phyloP scores from a whole-genome alignment of 352 stramenopile genomes.

The Phytophthora cactorum region DNA sequence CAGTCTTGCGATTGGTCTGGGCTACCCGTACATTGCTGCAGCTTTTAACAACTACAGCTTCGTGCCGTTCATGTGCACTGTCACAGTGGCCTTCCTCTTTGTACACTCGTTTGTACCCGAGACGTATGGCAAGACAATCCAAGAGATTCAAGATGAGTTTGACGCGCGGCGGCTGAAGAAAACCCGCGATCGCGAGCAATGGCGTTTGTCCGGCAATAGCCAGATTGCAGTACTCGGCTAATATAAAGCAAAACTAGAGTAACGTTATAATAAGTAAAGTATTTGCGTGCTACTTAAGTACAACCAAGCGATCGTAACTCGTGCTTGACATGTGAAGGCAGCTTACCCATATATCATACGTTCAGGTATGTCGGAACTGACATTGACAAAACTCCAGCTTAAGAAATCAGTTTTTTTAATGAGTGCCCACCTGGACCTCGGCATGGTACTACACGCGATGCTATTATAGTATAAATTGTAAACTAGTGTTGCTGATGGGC shows the following conservation, averaged over 20 bases:
- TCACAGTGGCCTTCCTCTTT: slow-evolving; percentile 54
- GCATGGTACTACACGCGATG: too few relatives aligned
- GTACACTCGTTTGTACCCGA: slow-evolving; percentile 54
- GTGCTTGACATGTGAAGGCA: too few relatives aligned
- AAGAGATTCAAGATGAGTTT: slow-evolving; percentile 68
- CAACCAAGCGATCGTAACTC: too few relatives aligned
- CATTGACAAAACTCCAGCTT: too few relatives aligned
- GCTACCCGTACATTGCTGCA: slow-evolving; percentile 61
- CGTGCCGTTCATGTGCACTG: slow-evolving; percentile 55
- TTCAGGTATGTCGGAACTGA: too few relatives aligned
- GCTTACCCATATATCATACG: too few relatives aligned
- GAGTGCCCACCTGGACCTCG: too few relatives aligned
- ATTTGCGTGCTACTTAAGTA: not conserved
- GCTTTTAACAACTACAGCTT: slow-evolving; percentile 54
- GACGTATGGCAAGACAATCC: slow-evolving; percentile 68
- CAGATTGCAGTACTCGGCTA: slow-evolving; percentile 35
- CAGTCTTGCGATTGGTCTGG: slow-evolving; percentile 57
- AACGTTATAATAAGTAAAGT: slow-evolving; percentile 15
- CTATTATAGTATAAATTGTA: too few relatives aligned
- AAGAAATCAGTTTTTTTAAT: too few relatives aligned
- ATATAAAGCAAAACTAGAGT: slow-evolving; percentile 20
- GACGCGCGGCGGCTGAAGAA: slow-evolving; percentile 16
- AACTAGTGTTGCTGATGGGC: too few relatives aligned
- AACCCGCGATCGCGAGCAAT: slow-evolving; percentile 9
- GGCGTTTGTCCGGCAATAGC: slow-evolving; percentile 24